Conservation (phyloP, 495 filamentous ascomycete species). For the Apodospora peruviana region DNA sequence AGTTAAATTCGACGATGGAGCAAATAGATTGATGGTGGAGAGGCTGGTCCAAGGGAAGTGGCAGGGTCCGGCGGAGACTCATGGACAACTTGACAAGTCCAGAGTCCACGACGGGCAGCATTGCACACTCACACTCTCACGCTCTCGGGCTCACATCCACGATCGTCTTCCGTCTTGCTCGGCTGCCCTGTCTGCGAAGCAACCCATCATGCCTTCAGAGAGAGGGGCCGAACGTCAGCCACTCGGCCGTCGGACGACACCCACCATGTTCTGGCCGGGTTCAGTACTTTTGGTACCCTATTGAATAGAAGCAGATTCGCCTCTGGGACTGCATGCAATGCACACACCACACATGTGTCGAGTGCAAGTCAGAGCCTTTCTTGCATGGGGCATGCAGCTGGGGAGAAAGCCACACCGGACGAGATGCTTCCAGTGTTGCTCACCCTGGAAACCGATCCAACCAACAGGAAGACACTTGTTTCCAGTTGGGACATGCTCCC, state of each 20-base stretch:
- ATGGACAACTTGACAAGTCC: too few relatives aligned
- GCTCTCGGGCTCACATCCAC: neutral
- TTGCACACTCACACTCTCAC: neutral
- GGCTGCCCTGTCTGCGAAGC: too few relatives aligned
- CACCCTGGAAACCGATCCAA: neutral
- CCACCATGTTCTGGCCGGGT: neutral
- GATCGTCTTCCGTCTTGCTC: neutral
- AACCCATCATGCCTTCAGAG: too few relatives aligned
- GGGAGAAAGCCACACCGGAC: neutral
- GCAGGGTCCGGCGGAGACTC: too few relatives aligned
- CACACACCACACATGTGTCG: conserved; percentile 6
- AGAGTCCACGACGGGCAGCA: too few relatives aligned
- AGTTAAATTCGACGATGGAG: conserved; percentile 14
- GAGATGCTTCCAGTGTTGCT: neutral
- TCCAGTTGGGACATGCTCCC: neutral
- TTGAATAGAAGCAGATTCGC: neutral
- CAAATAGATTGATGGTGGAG: conserved; percentile 28
- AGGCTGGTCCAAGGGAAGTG: conserved; percentile 18
- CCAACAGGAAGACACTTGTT: neutral
- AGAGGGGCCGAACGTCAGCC: conserved; percentile 6
- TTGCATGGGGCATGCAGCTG: neutral
- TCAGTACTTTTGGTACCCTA: neutral
- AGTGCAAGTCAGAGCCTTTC: conserved; percentile 3
- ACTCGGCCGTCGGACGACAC: neutral
- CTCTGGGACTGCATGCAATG: neutral